These are phyloP conservation scores for Dactylonectria macrodidyma DNA, from an alignment of 2,329 filamentous ascomycete genomes.

Conservation along the genomic window DNA sequence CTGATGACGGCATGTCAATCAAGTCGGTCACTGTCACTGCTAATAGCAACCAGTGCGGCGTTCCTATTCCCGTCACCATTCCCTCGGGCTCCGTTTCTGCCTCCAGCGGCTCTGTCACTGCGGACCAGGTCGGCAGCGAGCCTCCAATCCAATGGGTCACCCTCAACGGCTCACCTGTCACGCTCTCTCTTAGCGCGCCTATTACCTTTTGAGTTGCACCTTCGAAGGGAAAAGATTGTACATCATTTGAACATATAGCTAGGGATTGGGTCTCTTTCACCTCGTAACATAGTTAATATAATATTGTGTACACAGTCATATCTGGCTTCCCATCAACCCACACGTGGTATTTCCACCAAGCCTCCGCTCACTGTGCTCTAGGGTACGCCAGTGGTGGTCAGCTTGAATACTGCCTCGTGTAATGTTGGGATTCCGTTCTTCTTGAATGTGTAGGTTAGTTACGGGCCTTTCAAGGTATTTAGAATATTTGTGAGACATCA, in stretches of 20 bases:
- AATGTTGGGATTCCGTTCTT: background rate
- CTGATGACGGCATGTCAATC: conserved; percentile 19
- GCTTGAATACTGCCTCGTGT: background rate
- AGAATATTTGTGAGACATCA: background rate
- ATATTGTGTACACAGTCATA: background rate
- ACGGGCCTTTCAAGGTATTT: background rate
- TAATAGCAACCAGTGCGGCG: conserved; percentile 23
- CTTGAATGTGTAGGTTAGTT: background rate
- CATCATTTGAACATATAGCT: too few relatives aligned
- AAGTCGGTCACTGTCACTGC: conserved; percentile 24
- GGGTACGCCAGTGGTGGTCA: background rate
- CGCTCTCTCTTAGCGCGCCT: conserved; percentile 9
- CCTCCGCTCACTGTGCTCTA: background rate
- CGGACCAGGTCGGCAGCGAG: conserved; percentile 13
- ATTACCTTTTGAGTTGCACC: background rate
- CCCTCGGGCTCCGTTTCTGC: conserved; percentile 6
- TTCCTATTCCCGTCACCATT: conserved; percentile 1
- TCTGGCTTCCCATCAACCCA: background rate
- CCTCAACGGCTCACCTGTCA: conserved; percentile 3
- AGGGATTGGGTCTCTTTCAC: too few relatives aligned
- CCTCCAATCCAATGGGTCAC: conserved; percentile 18
- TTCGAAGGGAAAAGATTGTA: too few relatives aligned
- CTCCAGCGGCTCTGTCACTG: conserved; percentile 7
- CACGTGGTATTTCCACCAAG: background rate
- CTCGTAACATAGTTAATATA: too few relatives aligned